These are phyloP conservation scores for Neofusicoccum parvum DNA, from an alignment of 2,329 filamentous ascomycete genomes.

Conservation along the genomic window DNA sequence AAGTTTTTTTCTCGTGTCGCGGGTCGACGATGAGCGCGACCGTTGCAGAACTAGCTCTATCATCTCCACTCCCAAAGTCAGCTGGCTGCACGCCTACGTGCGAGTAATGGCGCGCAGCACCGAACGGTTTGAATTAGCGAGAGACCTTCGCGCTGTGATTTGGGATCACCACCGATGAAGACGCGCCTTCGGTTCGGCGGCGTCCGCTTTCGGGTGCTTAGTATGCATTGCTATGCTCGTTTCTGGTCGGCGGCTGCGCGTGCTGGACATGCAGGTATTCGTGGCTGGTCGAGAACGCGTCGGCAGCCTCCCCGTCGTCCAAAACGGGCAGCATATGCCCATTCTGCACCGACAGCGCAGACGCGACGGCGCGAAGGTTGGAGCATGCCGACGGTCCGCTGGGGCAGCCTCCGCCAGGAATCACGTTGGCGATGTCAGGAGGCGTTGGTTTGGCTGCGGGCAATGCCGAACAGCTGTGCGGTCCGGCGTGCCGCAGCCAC, in stretches of 20 bases:
- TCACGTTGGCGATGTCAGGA: not conserved
- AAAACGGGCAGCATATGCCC: not conserved
- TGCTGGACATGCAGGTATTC: slow-evolving; percentile 7
- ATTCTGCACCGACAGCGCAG: not conserved
- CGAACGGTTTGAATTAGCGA: not conserved
- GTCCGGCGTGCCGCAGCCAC: slow-evolving; percentile 10
- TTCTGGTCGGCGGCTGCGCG: not conserved
- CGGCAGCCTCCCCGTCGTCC: not conserved
- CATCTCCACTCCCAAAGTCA: not conserved
- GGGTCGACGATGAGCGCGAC: not conserved
- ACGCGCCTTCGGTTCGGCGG: not conserved
- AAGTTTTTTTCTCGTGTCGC: not conserved
- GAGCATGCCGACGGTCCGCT: not conserved
- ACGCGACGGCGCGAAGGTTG: not conserved
- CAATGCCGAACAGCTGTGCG: not conserved
- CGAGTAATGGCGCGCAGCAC: not conserved
- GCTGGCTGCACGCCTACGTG: not conserved
- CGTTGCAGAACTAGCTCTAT: not conserved
- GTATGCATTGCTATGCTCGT: not conserved
- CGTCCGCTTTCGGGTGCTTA: not conserved
- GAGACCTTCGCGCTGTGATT: slow-evolving; percentile 9
- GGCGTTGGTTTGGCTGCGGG: not conserved
- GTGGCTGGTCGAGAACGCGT: slow-evolving; percentile 5
- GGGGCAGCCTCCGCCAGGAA: not conserved
- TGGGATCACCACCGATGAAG: not conserved